These are phyloP conservation scores for Rhododendron kiyosumense DNA, from an alignment of 148 eudicot genomes.

Conservation along the genomic window DNA sequence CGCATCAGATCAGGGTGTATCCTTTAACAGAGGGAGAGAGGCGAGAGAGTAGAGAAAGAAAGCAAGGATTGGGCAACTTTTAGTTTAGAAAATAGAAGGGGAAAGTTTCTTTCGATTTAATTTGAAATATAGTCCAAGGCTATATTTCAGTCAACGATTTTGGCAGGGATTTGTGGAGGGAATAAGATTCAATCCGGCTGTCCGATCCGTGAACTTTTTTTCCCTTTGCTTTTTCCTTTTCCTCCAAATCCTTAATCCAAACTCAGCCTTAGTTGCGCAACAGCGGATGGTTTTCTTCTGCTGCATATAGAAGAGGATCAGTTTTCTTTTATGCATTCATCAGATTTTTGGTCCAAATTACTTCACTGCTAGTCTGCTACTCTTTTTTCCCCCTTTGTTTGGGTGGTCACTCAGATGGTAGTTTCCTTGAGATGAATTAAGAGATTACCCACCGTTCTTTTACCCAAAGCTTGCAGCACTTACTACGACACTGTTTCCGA, in stretches of 20 bases:
- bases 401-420: not conserved
- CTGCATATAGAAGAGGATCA: not conserved
- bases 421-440: conserved; percentile 40
- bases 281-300: not conserved
- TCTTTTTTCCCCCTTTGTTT: not conserved
- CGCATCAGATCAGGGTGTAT: conserved; percentile 99
- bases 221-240: not conserved
- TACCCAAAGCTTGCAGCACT: conserved; percentile 92
- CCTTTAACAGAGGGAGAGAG: conserved; percentile 31
- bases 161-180: not conserved
- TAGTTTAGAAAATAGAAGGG: not conserved
- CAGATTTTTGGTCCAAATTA: not conserved
- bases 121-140: not conserved
- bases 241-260: not conserved
- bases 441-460: conserved; percentile 86
- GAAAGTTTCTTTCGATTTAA: not conserved
- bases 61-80: not conserved
- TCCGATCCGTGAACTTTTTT: not conserved
- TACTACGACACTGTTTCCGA: conserved; percentile 64
- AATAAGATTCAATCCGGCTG: not conserved
- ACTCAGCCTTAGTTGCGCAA: not conserved
- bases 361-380: not conserved
- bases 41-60: not conserved
- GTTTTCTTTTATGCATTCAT: not conserved
- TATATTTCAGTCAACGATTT: not conserved